Percentiles rank a stretch among this genome's conserved stretches.
Conservation (phyloP, 2,329 filamentous ascomycete genomes). For the Cercospora sesami region DNA sequence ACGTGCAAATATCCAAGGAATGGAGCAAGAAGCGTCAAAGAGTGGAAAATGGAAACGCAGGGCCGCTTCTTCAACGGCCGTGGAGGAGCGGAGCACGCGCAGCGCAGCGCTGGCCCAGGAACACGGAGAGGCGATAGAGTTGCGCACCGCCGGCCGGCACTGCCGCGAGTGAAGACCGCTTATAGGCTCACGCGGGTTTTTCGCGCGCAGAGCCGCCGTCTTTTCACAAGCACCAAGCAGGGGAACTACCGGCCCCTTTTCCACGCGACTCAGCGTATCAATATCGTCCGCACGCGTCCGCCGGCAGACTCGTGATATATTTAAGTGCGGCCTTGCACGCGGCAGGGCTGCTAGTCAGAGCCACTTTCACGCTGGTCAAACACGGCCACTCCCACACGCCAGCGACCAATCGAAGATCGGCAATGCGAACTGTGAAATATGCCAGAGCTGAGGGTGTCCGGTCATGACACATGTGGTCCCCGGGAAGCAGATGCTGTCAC, state of each 20-base stretch:
- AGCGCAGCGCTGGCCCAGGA: not conserved
- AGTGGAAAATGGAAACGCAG: conserved; percentile 9
- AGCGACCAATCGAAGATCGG: not conserved
- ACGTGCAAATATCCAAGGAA: not conserved
- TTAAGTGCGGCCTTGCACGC: not conserved
- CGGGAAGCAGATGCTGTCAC: not conserved
- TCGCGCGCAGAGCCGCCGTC: not conserved
- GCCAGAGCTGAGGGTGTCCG: not conserved
- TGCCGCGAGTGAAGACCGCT: not conserved
- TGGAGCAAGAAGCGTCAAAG: not conserved
- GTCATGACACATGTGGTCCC: not conserved
- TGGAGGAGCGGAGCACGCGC: not conserved
- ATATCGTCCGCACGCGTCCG: not conserved
- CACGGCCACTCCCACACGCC: not conserved
- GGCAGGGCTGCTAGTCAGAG: not conserved
- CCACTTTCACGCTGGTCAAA: not conserved
- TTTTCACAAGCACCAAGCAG: not conserved
- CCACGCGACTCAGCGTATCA: conserved; percentile 9
- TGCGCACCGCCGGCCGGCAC: conserved; percentile 2
- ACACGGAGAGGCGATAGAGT: conserved; percentile 11
- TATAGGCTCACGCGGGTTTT: not conserved
- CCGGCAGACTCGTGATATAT: not conserved
- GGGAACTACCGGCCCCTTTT: conserved; percentile 2
- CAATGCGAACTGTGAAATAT: not conserved
- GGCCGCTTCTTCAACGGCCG: conserved; percentile 2